A percentile compares a stretch with the other conserved stretches of the same genome.
Evolutionary conservation across 345 rosid species (phyloP).

Genomic region (Linum usitatissimum): DNA sequence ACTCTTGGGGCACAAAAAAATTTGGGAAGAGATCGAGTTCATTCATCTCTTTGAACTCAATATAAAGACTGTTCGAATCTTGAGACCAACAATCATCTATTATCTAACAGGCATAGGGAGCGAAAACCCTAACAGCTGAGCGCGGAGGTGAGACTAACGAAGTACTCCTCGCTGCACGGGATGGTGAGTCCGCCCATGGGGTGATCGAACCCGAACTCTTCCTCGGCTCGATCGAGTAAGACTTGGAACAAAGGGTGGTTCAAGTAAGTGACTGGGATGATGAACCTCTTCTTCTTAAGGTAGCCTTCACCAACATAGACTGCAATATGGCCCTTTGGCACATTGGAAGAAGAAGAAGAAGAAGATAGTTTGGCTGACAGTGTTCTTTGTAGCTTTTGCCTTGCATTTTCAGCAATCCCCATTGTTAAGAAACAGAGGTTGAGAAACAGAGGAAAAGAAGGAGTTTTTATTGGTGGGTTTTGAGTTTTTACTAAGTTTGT

Average conservation of each 20-base stretch:
- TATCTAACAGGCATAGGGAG: background rate
- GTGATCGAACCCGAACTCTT: slow-evolving; percentile 1
- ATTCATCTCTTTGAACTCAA: background rate
- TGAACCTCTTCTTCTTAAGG: slow-evolving; percentile 1
- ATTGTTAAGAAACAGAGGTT: background rate
- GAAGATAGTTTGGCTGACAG: background rate
- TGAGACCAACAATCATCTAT: background rate
- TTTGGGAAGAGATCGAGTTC: background rate
- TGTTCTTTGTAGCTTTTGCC: background rate
- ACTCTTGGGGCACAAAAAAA: background rate
- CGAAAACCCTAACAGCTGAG: background rate
- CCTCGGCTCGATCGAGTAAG: slow-evolving; percentile 1
- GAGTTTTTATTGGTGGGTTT: background rate
- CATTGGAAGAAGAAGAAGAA: background rate
- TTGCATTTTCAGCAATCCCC: background rate
- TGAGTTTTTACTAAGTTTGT: too few species aligned
- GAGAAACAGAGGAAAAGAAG: background rate
- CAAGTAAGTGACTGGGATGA: background rate
- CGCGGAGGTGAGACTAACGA: background rate
- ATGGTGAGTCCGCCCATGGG: slow-evolving; percentile 1
- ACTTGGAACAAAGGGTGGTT: slow-evolving; percentile 2
- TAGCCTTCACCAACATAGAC: slow-evolving; percentile 3
- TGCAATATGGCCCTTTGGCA: background rate
- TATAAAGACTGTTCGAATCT: background rate
- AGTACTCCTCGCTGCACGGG: slow-evolving; percentile 3